Evolutionary conservation across 2,329 filamentous ascomycete species (phyloP).

Genomic region (Ascochyta viciae-villosae): DNA sequence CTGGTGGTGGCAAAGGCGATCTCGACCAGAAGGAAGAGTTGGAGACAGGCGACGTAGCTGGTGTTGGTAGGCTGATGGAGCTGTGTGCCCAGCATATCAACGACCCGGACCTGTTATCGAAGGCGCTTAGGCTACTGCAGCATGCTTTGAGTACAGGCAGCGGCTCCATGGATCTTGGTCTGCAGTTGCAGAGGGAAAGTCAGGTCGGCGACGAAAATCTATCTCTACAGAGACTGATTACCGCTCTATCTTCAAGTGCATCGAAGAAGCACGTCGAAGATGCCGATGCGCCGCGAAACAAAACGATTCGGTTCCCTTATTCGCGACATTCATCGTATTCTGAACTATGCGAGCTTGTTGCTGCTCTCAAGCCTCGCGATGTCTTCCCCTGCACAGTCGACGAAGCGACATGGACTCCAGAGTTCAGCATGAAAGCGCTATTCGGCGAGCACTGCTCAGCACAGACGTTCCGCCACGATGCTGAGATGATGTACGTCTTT

Average conservation of each 20-base stretch:
- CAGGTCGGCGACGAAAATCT: conserved; percentile 35
- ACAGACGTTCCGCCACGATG: conserved; percentile 69
- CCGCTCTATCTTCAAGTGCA: conserved; percentile 30
- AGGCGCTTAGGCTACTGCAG: conserved; percentile 48
- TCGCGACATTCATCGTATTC: conserved; percentile 87
- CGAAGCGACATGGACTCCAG: conserved; percentile 66
- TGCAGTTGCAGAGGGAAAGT: conserved; percentile 35
- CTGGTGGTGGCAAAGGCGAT: conserved; percentile 81
- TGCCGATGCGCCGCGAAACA: conserved; percentile 13
- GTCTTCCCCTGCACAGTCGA: conserved; percentile 82
- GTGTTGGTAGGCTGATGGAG: conserved; percentile 61
- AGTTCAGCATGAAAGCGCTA: conserved; percentile 68
- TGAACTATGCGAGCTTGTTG: conserved; percentile 76
- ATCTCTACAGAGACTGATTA: conserved; percentile 42
- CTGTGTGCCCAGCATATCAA: conserved; percentile 56
- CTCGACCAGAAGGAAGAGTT: conserved; percentile 72
- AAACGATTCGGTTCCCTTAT: conserved; percentile 72
- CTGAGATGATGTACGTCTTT: conserved; percentile 59
- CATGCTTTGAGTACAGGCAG: conserved; percentile 23
- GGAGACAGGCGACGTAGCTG: conserved; percentile 59
- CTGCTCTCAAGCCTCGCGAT: conserved; percentile 73
- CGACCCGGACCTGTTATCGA: conserved; percentile 43
- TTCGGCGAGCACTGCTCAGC: conserved; percentile 75
- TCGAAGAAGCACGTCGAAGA: conserved; percentile 1
- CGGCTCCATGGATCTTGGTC: conserved; percentile 34